Evolutionary conservation across 2,329 filamentous ascomycete genomes (phyloP), one percentile per base, ranked within the genome.

Genomic region (Pestalotiopsis sp.): DNA sequence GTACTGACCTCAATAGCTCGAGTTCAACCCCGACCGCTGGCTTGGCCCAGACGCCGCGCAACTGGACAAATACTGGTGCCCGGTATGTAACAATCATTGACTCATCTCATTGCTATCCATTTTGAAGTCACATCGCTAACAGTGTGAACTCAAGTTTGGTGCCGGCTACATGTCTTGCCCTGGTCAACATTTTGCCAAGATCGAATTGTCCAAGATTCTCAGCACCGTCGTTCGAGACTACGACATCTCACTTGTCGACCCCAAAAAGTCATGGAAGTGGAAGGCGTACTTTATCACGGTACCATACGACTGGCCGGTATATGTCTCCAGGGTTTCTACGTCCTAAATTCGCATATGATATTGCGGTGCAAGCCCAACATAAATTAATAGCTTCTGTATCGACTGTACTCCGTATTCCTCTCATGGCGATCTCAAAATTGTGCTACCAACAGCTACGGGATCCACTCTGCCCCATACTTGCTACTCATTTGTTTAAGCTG

Each of bases 91-190:
- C 1, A 2, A 49, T 23, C 14, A 7, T 31, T 27, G 41, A 27
- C 41, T 38, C 6, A 14, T 31, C 23, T 49, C 14, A 9, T 9
- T 25, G 3, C 25, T 3, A 25, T 12, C 25, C 0, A 5, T 25
- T 13, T n/a, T 1, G 3, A 6, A 25, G 3, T 12, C 17, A 5
- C 20, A 17, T 27, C 20, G 23, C 23, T 56, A 23, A 49, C 41
- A 14, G 4, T 6, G 31, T 12, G 62, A 12, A 36, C 0, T 64
- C 1, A 36, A 68, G 68, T 82, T 79, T 70, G 79, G 79, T 25
- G 77, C 77, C 4, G 79, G 81, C 7, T 81, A 80, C 56, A 77
- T 76, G 27, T 72, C 74, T 57, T 82, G 79, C 62, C 76, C 77
- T 20, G 80, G 80, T 0, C 75, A 76, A 20, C 76, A 80, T 56